phyloP scores from a whole-genome alignment of 495 filamentous ascomycete species.

The Terfezia boudieri region DNA sequence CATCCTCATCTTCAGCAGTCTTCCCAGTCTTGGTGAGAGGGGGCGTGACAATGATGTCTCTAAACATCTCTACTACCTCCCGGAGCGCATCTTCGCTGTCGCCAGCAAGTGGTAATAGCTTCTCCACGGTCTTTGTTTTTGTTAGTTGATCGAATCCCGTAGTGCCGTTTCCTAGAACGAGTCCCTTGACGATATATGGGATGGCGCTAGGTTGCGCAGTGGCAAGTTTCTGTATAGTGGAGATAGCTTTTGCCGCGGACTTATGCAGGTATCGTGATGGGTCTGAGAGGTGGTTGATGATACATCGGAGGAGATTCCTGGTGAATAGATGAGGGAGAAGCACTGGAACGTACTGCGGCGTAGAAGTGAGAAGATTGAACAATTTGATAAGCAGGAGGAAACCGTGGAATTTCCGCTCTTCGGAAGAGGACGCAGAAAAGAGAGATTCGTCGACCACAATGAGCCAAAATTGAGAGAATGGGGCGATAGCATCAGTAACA shows the following conservation, averaged over 20 bases:
- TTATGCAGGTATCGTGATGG: conserved; percentile 66
- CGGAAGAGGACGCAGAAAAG: conserved; percentile 56
- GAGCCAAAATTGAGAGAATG: conserved; percentile 70
- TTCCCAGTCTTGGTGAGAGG: conserved; percentile 11
- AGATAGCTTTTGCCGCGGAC: conserved; percentile 48
- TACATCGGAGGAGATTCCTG: conserved; percentile 55
- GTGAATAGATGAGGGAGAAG: conserved; percentile 40
- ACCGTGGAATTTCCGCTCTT: conserved; percentile 74
- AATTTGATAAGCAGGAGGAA: conserved; percentile 65
- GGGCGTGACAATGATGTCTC: conserved; percentile 21
- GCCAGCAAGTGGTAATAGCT: conserved; percentile 41
- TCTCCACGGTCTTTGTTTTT: conserved; percentile 71
- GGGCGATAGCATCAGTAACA: conserved; percentile 11
- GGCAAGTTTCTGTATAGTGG: conserved; percentile 42
- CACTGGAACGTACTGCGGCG: conserved; percentile 1
- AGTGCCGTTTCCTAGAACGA: conserved; percentile 44
- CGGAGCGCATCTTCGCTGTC: conserved; percentile 18
- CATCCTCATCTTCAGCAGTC: conserved; percentile 6
- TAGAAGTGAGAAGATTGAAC: conserved; percentile 19
- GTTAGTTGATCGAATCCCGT: conserved; percentile 71
- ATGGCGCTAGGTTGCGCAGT: conserved; percentile 39
- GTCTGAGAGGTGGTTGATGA: conserved; percentile 73
- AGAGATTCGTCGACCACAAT: conserved; percentile 69
- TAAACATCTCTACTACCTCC: conserved; percentile 25
- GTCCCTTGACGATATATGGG: conserved; percentile 33